Evolutionary conservation across 306 rosid genomes (phyloP), one percentile per base, ranked within the genome.

Genomic region (Sesbania bispinosa): DNA sequence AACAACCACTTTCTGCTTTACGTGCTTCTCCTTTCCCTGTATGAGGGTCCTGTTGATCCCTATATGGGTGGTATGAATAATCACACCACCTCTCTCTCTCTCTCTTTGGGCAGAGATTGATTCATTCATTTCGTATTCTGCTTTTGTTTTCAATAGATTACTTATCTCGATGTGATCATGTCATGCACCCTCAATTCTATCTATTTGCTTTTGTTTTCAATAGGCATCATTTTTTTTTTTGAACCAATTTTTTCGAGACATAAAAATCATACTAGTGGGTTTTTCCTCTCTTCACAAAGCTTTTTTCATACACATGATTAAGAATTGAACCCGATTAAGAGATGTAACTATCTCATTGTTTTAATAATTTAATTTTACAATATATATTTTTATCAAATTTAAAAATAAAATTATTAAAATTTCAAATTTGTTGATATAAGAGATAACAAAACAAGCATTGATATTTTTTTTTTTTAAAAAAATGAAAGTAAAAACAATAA

Each of bases 41-140:
- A 26, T 7, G 24, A 70, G 85, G 84, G 84, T 77, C 88, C 83
- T 69, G 9, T 77, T 79, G 68, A 74, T 69, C 76, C 88, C 84
- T 66, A 27, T 47, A 53, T 73, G 70, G 82, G 85, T 70, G 87
- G 80, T 63, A 57, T 62, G 2, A 69, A 77, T 78, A 33, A 78
- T 78, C 58, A 65, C 79, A n/a, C 39, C n/a, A 26, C 29, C 29
- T 26, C 29, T 26, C 41, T n/a, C 14, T 62, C 21, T 39, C 42
- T 26, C 19, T 11, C 67, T 70, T 62, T 29, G 11, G 5, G 32
- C n/a, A n/a, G n/a, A n/a, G 65, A 9, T 48, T 42, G 11, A 35
- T 54, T n/a, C 39, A 6, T 35, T 42, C 66, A 51, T 60, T 32
- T 62, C 4, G 3, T 10, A 29, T 39, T 58, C 0, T 79, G 36